A percentile compares a stretch with the other conserved stretches of the same genome.
phyloP scores from a whole-genome alignment of 169 alveolate species.

The Plasmodium inui region DNA sequence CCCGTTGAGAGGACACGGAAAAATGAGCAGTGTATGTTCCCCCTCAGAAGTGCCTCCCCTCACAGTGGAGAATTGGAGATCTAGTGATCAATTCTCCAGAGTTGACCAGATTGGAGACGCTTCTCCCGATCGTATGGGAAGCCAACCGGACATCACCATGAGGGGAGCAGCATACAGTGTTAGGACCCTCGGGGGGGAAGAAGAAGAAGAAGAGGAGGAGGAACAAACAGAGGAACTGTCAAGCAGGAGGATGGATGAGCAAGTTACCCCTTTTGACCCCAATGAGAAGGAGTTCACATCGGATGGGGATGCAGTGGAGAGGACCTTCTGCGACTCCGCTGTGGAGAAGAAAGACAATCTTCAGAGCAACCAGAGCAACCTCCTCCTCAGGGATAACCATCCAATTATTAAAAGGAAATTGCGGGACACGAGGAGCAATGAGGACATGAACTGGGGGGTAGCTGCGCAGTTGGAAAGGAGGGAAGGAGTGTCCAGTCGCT shows the following conservation, averaged over 20 bases:
- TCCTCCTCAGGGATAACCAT: background rate
- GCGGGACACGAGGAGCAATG: constrained; percentile 26
- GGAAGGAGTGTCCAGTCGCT: background rate
- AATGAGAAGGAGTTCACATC: background rate
- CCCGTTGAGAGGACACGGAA: background rate
- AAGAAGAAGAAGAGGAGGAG: background rate
- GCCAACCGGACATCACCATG: background rate
- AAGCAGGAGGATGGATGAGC: background rate
- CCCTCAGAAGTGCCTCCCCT: background rate
- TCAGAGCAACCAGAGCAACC: background rate
- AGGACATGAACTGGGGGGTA: background rate
- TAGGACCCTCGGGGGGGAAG: background rate
- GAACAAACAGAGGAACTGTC: background rate
- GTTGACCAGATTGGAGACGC: background rate
- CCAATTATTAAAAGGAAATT: constrained; percentile 1
- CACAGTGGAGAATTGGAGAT: background rate
- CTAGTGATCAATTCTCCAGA: background rate
- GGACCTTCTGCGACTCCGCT: background rate
- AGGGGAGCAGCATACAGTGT: background rate
- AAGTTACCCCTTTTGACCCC: background rate
- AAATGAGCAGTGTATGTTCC: background rate
- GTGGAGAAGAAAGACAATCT: background rate
- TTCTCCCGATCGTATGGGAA: background rate
- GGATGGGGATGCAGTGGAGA: background rate
- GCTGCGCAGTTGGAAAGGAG: background rate